Evolutionary conservation across 495 filamentous ascomycete genomes (phyloP), one percentile per base, ranked within the genome.

Genomic region (Pyrenula aspistea): DNA sequence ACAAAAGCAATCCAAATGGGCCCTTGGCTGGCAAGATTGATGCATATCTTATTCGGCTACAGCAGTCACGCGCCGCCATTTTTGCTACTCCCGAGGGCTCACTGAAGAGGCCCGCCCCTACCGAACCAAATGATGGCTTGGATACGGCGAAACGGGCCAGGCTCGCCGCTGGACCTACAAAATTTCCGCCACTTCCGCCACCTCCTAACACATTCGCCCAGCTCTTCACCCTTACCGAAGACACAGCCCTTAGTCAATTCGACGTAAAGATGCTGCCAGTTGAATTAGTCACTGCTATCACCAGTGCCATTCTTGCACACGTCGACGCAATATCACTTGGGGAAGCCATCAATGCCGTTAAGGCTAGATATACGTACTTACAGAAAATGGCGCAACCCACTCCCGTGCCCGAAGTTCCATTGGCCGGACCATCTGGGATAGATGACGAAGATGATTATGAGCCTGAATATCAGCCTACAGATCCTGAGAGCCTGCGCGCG

Each of bases 361-460:
- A 77, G 25, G 65, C 60, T 53, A 73, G 76, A 12, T 72, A 73
- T 57, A 63, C 77, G n/a, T 66, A 71, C 11, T 67, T 77, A 1
- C 71, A 65, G 23, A 73, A 73, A 49, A 59, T 66, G 59, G 72
- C 51, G 60, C 57, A 55, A 59, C 36, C 58, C 22, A 49, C 56
- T 54, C 52, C 50, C 8, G 19, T 52, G 22, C 50, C 50, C 8
- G 50, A 52, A 10, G 22, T 52, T 10, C 50, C 50, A 8, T 10
- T 52, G 19, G 50, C 50, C 8, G 50, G 50, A 4, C 50, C 50
- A 10, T 10, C 8, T 20, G 50, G 50, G 10, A 84, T 83, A n/a
- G 88, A 92, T 4, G 90, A 95, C 19, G 90, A 95, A 12, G 91
- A 91, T 54, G 85, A 91, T 56, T 94, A 95, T 62, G 89, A 94